Conservation (phyloP, 1,139 yeast species). For the Suhomyces guaymorum region DNA sequence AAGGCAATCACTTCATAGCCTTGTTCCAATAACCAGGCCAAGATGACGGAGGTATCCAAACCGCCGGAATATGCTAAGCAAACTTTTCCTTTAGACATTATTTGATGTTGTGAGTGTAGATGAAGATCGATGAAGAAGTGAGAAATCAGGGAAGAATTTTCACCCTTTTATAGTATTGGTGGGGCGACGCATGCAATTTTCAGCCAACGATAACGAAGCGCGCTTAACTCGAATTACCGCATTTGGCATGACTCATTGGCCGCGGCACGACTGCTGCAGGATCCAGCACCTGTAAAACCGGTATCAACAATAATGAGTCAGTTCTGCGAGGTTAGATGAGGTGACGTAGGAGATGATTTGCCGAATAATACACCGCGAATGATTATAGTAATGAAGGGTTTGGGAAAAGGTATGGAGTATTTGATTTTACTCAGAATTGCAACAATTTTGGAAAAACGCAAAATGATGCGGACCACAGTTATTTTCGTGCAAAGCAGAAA, state of each 20-base stretch:
- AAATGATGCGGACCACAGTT: no score
- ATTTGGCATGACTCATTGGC: constrained; percentile 39
- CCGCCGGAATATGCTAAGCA: constrained; percentile 99
- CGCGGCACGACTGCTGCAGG: no score
- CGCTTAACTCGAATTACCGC: constrained; percentile 39
- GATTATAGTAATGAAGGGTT: no score
- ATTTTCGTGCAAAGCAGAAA: no score
- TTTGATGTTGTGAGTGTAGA: constrained; percentile 9
- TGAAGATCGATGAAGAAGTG: constrained; percentile 12
- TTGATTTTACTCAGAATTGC: no score
- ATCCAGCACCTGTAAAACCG: no score
- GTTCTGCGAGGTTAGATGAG: no score
- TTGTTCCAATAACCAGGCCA: constrained; percentile 96
- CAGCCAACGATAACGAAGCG: constrained; percentile 36
- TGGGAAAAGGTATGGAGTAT: no score
- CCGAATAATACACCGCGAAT: no score
- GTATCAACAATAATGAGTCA: no score
- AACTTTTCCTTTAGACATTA: constrained; percentile 95
- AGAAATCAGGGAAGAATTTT: constrained; percentile 19
- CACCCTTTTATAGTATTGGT: constrained; percentile 25
- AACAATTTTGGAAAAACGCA: no score
- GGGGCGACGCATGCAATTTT: constrained; percentile 13
- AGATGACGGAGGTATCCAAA: constrained; percentile 93
- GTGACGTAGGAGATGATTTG: no score
- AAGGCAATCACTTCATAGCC: constrained; percentile 98